These are phyloP conservation scores for Castanospermum australe DNA, from an alignment of 306 rosid species.

Conservation along the genomic window DNA sequence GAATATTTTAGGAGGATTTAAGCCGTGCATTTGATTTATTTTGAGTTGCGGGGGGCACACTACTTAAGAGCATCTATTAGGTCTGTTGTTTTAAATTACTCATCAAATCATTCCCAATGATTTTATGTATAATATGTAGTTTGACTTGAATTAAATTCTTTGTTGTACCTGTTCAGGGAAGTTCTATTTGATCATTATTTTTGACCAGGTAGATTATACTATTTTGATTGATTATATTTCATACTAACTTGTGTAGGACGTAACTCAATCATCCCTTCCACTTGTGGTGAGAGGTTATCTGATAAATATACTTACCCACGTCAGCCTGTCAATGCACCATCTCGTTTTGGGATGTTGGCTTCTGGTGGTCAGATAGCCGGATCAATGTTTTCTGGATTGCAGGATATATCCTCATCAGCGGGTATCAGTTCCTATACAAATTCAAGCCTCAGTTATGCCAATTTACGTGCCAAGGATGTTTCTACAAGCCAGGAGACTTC, in stretches of 20 bases:
- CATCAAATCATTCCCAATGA: conserved; percentile 6
- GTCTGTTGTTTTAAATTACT: background rate
- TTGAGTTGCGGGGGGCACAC: background rate
- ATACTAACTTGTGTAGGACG: conserved; percentile 59
- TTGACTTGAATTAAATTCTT: conserved; percentile 16
- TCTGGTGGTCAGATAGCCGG: conserved; percentile 71
- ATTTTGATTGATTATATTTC: conserved; percentile 25
- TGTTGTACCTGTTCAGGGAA: background rate
- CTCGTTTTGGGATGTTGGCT: conserved; percentile 68
- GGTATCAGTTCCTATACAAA: conserved; percentile 51
- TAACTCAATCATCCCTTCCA: conserved; percentile 61
- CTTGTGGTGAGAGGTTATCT: conserved; percentile 74
- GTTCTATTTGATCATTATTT: conserved; percentile 12
- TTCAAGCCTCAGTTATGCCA: conserved; percentile 53
- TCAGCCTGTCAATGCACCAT: conserved; percentile 59
- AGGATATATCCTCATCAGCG: conserved; percentile 56
- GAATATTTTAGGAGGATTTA: background rate
- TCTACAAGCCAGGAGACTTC: conserved; percentile 72
- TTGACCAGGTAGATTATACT: conserved; percentile 3
- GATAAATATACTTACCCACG: conserved; percentile 66
- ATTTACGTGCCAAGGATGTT: conserved; percentile 62
- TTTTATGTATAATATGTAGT: background rate
- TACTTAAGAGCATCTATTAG: background rate
- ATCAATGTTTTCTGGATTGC: conserved; percentile 64
- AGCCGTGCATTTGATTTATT: conserved; percentile 16